Conservation (phyloP, 306 rosid genomes). For the Pyrus betulifolia region DNA sequence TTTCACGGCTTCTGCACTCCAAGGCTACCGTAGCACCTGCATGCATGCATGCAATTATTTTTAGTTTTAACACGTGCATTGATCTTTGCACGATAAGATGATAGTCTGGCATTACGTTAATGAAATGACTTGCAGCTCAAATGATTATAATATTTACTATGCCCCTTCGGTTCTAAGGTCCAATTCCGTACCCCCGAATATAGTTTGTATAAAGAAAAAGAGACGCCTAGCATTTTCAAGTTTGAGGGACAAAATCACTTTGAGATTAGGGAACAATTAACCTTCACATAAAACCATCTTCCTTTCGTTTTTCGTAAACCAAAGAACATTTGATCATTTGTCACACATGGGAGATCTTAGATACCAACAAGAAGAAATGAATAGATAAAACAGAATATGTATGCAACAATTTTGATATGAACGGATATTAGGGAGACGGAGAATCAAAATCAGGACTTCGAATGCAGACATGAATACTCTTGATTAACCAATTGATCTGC, state of each 20-base stretch:
- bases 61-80: background rate
- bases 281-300: background rate
- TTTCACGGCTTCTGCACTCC: constrained; percentile 10
- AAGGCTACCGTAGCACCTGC: constrained; percentile 27
- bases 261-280: background rate
- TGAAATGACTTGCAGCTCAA: too few relatives aligned
- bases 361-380: background rate
- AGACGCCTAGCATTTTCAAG: background rate
- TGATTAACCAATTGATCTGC: background rate
- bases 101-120: too few relatives aligned
- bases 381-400: background rate
- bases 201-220: background rate
- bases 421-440: background rate
- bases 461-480: background rate
- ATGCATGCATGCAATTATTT: background rate
- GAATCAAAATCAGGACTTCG: too few relatives aligned
- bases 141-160: too few relatives aligned
- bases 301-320: background rate
- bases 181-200: background rate
- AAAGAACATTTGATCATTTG: background rate
- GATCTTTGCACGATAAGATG: background rate
- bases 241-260: background rate
- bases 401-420: background rate
- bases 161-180: too few relatives aligned
- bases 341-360: background rate